Base-by-base conservation (phyloP, 1,284 basidiomycete genomes). In the Pseudozyma tsukubaensis region DNA sequence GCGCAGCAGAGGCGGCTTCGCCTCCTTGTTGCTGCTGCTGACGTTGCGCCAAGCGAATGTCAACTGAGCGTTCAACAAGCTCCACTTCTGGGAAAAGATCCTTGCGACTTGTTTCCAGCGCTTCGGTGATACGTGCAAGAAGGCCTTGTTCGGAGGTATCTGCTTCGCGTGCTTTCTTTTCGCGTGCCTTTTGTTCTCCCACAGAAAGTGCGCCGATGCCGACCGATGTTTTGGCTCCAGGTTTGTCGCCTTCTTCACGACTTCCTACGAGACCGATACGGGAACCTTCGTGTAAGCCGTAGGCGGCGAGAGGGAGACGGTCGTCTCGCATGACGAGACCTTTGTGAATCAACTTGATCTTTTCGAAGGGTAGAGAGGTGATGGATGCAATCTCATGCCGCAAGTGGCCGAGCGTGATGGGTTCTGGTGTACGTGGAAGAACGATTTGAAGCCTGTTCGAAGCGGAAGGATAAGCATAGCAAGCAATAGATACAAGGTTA, bases 261-360 rank as follows among this genome's bases (percentile, higher is more conserved):
- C 65, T 77, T 0, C 72, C 81, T 9, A 82, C 69, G 11, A 84
- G 70, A 13, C 70, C 72, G 45, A 84, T 65, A 6, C 76, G 71
- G 11, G 77, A 76, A 2, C 83, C 83, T 34, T 79, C 76, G 0
- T 47, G 51, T 4, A 84, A 45, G 4, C 77, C 78, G 59, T 79
- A 83, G 10, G 78, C 57, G 4, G 55, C 44, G 16, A 84, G 76
- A 7, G 78, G 40, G 0, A 76, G 64, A 7, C 74, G 72, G 44
- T 83, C 82, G 52, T 83, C 83, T 34, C 74, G 73, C 57, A 84
- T 65, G 21, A 83, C 50, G 16, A 82, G 59, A 2, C 83, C 83
- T 12, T 69, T 54, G 42, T 72, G 72, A 48, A 82, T 74, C 24
- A 84, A 60, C 50, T 79, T 77, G 57, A 79, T 63, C 39, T 78